Evolutionary conservation across 768 basidiomycete genomes (phyloP), one percentile per base, ranked within the genome.

Genomic region (Kwoniella pini): DNA sequence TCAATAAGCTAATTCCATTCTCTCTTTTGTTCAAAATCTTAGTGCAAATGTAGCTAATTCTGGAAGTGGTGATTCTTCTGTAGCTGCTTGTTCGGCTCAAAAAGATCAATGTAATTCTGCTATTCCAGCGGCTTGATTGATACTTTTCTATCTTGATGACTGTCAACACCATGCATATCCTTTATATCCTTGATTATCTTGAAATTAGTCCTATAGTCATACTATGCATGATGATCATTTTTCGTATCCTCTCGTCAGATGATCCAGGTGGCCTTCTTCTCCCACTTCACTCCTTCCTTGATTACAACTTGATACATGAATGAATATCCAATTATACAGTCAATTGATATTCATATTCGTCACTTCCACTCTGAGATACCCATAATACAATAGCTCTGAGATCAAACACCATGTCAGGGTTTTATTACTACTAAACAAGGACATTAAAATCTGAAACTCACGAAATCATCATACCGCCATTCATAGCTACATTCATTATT

Each of bases 401-500:
- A 31, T 22, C n/a, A n/a, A n/a, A n/a, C n/a, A n/a, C n/a, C n/a
- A n/a, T n/a, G n/a, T n/a, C n/a, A n/a, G n/a, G n/a, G n/a, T n/a
- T n/a, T n/a, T n/a, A n/a, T n/a, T n/a, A n/a, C n/a, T n/a, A n/a
- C n/a, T n/a, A n/a, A n/a, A n/a, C n/a, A n/a, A n/a, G n/a, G n/a
- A n/a, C n/a, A n/a, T n/a, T n/a, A n/a, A n/a, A n/a, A n/a, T n/a
- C n/a, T n/a, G n/a, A n/a, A 24, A 67, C 75, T 61, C 28, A 80
- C 80, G 76, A 79, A 43, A 80, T 63, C 80, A 81, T 80, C 39
- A 81, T 71, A 21, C 85, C 85, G 13, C 89, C 85, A 72, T 92
- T 95, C 82, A 96, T 93, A 10, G 88, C 87, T n/a, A 98, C 91
- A 77, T 92, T 94, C 45, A 92, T 91, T 63, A 91, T 90, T 21